Evolutionary conservation across 129 eudicot species (phyloP).

Genomic region (Helichrysum umbraculigerum): DNA sequence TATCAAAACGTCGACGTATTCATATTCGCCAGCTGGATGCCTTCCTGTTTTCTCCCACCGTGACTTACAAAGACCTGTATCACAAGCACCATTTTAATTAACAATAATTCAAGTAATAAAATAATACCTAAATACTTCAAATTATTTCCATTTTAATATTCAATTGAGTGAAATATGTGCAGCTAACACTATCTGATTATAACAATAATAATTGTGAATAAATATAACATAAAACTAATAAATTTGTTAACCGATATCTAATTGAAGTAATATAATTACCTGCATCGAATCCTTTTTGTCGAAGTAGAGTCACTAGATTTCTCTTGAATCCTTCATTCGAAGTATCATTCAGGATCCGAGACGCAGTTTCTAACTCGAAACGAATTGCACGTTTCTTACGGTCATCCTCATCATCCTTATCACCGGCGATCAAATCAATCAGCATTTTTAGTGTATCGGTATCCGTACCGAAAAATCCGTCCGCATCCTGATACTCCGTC

Average conservation of each 20-base stretch:
- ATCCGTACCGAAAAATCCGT: constrained; percentile 15
- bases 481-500: constrained; percentile 27
- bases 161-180: too few species aligned
- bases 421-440: constrained; percentile 33
- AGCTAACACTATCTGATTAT: too few species aligned
- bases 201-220: too few species aligned
- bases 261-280: constrained; percentile 22
- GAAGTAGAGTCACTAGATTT: constrained; percentile 33
- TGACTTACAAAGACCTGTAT: constrained; percentile 42
- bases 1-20: constrained; percentile 44
- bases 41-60: constrained; percentile 48
- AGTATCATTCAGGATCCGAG: constrained; percentile 25
- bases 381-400: constrained; percentile 20
- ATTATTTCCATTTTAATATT: too few species aligned
- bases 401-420: constrained; percentile 16
- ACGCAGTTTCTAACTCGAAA: constrained; percentile 22
- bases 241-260: too few species aligned
- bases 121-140: neutral
- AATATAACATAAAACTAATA: too few species aligned
- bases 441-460: constrained; percentile 28
- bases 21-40: constrained; percentile 45
- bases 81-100: neutral
- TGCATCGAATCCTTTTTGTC: constrained; percentile 46
- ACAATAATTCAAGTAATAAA: neutral
- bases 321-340: constrained; percentile 42